These are phyloP conservation scores for Hansfordia pulvinata DNA, from an alignment of 2,329 filamentous ascomycete genomes.

Conservation along the genomic window DNA sequence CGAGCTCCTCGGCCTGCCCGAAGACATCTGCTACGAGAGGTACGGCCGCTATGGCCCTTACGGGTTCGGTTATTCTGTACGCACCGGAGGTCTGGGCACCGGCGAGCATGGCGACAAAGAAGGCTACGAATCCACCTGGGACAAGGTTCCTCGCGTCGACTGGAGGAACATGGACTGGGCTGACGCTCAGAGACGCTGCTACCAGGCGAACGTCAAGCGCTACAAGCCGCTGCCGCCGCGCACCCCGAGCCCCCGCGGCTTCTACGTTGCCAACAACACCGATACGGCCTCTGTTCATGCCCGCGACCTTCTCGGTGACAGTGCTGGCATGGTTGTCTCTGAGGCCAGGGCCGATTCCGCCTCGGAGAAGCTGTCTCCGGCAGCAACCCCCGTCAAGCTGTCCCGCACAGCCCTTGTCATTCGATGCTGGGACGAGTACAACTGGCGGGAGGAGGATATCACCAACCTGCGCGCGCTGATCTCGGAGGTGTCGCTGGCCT, in stretches of 20 bases:
- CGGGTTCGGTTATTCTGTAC: conserved; percentile 71
- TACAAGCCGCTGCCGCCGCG: conserved; percentile 40
- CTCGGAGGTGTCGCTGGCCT: conserved; percentile 65
- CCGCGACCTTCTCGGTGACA: conserved; percentile 11
- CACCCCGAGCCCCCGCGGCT: conserved; percentile 30
- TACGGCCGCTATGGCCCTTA: conserved; percentile 84
- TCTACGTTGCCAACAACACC: conserved; percentile 29
- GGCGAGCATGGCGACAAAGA: conserved; percentile 75
- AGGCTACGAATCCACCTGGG: conserved; percentile 70
- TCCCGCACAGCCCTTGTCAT: conserved; percentile 67
- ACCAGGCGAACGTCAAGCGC: conserved; percentile 53
- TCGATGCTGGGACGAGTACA: conserved; percentile 68
- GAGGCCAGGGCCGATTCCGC: too few relatives aligned
- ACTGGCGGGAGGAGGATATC: conserved; percentile 68
- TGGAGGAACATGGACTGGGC: conserved; percentile 69
- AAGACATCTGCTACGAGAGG: conserved; percentile 87
- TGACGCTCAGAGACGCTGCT: conserved; percentile 62
- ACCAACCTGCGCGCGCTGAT: conserved; percentile 76
- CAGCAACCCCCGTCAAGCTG: conserved; percentile 13
- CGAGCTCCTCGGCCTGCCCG: conserved; percentile 60
- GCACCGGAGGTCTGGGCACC: conserved; percentile 69
- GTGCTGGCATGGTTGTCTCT: too few relatives aligned
- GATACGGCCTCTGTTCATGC: conserved; percentile 9
- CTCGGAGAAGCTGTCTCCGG: too few relatives aligned
- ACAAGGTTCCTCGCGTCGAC: conserved; percentile 56